Base-by-base conservation (phyloP, 768 basidiomycete genomes). In the Suillus tomentosus region DNA sequence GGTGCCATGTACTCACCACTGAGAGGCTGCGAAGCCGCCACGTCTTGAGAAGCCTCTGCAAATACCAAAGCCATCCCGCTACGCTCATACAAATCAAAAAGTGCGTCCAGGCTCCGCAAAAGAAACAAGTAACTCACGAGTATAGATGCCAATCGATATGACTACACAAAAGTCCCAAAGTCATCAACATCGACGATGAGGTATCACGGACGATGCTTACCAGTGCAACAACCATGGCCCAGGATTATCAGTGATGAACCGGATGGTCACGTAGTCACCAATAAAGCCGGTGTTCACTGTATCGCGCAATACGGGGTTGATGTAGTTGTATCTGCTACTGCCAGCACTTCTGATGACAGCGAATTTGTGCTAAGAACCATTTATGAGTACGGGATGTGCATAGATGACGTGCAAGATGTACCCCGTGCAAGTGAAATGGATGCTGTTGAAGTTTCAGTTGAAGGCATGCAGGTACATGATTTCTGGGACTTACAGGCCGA, bases 361-460 rank as follows among this genome's bases (percentile, higher is more conserved):
- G 51, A 53, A 53, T 17, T 17, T 53, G 51, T 53, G 51, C 51
- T 53, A 31, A 17, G 27, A 53, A 31, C 4, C 51, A 19, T 31
- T 31, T 5, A 53, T 53, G 19, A 17, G 17, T 53, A 31, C 9
- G 15, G 15, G 17, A 27, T 31, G 51, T 19, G 48, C 7, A 53
- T 53, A 31, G 27, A 31, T 5, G 24, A 27, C 3, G 9, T 27
- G 15, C 3, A 10, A 47, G 22, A 60, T 63, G 8, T 53, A 69
- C 68, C n/a, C 64, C 70, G 13, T 69, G 70, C 1, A 69, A 42
- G 39, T 71, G 68, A 51, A 71, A 71, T 22, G 68, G 70, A 31
- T 71, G 68, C 66, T 70, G 79, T n/a, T 67, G 0, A 31, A 0
- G 4, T 5, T 31, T 53, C 9, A 31, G 51, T 50, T 0, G 27